A percentile compares a stretch with the other conserved stretches of the same genome.
Conservation (phyloP, 2,329 filamentous ascomycete genomes). For the Arthrobotrys iridis region DNA sequence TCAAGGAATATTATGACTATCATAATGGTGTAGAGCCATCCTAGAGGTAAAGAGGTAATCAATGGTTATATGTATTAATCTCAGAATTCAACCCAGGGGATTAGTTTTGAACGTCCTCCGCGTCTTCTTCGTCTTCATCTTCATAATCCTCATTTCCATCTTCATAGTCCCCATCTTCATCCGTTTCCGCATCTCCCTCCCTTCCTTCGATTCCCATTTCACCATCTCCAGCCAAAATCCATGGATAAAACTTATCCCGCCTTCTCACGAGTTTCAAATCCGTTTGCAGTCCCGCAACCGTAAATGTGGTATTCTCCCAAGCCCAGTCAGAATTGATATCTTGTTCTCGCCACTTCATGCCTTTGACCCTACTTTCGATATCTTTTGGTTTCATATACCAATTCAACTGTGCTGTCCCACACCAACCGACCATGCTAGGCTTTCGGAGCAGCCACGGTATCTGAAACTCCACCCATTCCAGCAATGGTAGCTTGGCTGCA, state of each 20-base stretch:
- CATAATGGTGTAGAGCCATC: background rate
- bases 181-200: background rate
- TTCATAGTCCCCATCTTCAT: background rate
- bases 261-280: background rate
- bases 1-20: too few relatives aligned
- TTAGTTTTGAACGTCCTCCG: background rate
- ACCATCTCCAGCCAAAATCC: slow-evolving; percentile 9
- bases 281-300: background rate
- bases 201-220: background rate
- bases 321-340: background rate
- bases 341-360: background rate
- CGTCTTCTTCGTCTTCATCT: background rate
- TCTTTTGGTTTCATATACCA: slow-evolving; percentile 3
- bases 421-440: background rate
- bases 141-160: background rate
- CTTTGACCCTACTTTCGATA: background rate
- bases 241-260: background rate
- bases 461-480: background rate
- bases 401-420: background rate
- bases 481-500: background rate
- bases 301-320: background rate
- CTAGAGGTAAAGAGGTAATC: background rate
- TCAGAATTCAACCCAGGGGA: background rate
- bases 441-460: background rate
- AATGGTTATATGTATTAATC: background rate